Evolutionary conservation across 169 alveolate genomes (phyloP).

Genomic region (Perkinsus chesapeaki): DNA sequence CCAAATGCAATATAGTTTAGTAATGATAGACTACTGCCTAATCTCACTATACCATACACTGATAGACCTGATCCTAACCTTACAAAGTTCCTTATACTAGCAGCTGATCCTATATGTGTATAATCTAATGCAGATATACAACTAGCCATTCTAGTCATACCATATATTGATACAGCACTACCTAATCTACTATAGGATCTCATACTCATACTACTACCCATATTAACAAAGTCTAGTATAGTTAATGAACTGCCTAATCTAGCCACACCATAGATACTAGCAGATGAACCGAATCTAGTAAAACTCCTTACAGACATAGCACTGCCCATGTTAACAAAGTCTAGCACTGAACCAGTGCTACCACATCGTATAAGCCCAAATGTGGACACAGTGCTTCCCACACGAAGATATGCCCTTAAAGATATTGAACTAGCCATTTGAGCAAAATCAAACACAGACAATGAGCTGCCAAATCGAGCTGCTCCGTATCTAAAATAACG

Average conservation of each 20-base stretch:
- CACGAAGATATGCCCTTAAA: not conserved
- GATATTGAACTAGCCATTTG: not conserved
- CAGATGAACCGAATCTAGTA: not conserved
- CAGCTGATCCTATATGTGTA: not conserved
- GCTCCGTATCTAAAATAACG: not conserved
- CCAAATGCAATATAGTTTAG: constrained; percentile 22
- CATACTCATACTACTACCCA: constrained; percentile 3
- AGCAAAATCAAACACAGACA: not conserved
- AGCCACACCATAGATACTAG: not conserved
- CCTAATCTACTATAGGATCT: not conserved
- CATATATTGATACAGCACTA: not conserved
- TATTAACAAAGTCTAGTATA: not conserved
- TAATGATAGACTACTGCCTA: constrained; percentile 11
- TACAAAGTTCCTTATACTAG: constrained; percentile 11
- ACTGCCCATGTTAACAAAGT: not conserved
- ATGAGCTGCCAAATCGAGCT: not conserved
- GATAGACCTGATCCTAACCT: constrained; percentile 12
- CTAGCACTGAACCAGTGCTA: not conserved
- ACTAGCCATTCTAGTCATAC: not conserved
- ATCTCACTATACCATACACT: not conserved
- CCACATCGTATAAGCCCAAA: not conserved
- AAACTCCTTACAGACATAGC: not conserved
- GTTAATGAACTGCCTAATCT: not conserved
- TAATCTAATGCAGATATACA: not conserved
- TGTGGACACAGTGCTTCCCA: not conserved